Base-by-base conservation (phyloP, 805 yeast species). In the Candida qinlingensis region DNA sequence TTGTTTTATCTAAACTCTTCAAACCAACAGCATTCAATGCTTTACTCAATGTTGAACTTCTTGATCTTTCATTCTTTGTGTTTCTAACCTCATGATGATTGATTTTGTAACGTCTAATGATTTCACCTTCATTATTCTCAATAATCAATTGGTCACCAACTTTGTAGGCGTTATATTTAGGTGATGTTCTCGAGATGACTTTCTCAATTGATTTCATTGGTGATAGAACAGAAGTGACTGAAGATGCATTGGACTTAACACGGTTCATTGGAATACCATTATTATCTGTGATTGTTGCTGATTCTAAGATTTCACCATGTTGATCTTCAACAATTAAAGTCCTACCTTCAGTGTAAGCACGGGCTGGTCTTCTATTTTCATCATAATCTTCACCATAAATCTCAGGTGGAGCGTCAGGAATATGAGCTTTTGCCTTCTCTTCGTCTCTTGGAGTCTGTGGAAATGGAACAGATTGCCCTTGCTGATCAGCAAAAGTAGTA, bases 111-210 rank as follows among this genome's bases (percentile, higher is more conserved):
- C 96, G 75, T 60, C 96, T 81, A 41, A 94, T 72, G 48, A 94
- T 80, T 57, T 92, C 98, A 54, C 98, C 99, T 10, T 91, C 96
- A 41, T 80, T 87, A 59, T 90, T 87, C 65, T 92, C 99, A 49
- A 94, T 84, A 50, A 89, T 75, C 47, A 94, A 77, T 50, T 81
- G 73, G 58, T 88, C 82, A 61, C 84, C 94, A 38, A 87, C 73
- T 65, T 85, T 86, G 65, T 83, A 92, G 1, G 97, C 98, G 66
- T 70, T 80, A 56, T 65, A 69, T 48, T 66, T 67, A 27, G 60
- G 56, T 12, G 48, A 19, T 11, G 45, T 11, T 19, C 45, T 42
- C 12, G 58, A 44, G 2, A 39, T 36, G 7, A 49, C 45, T 34
- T 46, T 48, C 13, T 52, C 47, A 2, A 56, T 11, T 3, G 51